Evolutionary conservation across 2,329 filamentous ascomycete genomes (phyloP), one percentile per base, ranked within the genome.

Genomic region (Talaromyces sp.): DNA sequence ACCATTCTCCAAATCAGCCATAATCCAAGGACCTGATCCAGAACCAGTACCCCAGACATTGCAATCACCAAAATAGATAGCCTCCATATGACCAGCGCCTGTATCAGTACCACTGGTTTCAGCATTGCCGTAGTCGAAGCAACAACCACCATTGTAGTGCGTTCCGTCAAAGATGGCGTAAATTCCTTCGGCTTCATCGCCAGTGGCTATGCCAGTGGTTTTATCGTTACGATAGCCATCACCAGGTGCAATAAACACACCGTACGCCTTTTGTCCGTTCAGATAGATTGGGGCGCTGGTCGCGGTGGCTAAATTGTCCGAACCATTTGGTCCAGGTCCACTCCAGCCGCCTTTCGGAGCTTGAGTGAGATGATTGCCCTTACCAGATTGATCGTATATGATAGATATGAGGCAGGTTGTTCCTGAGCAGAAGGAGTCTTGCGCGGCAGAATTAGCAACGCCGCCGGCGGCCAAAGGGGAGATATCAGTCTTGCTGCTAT

Each of bases 81-180:
- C 62, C 52, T 64, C 62, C 62, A 64, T 64, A 16, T 64, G 62
- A 16, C 62, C 62, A 31, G 49, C 47, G 19, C 62, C 62, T 2
- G 62, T 64, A 22, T 64, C 62, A 31, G 43, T 52, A 27, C 33
- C 49, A 24, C 62, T 64, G 19, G 31, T 64, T 19, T 64, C 62
- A 22, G 54, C 62, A 13, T 64, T 64, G 24, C 62, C 62, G 19
- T 64, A 64, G 33, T 64, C 62, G 35, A 59, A 64, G 33, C 62
- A 64, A 24, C 62, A 64, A 10, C 35, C 39, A 22, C 43, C 43
- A 27, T 64, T 64, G 16, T 64, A 64, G 27, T 64, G 62, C 19
- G 62, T 64, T 6, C 62, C 62, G 14, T 64, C 62, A 43, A 64
- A 56, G 9, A 64, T 45, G 5, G 52, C 62, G n/a, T 64, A 64